Conservation (phyloP, 2,329 filamentous ascomycete genomes). For the Hyphodiscus sp. region DNA sequence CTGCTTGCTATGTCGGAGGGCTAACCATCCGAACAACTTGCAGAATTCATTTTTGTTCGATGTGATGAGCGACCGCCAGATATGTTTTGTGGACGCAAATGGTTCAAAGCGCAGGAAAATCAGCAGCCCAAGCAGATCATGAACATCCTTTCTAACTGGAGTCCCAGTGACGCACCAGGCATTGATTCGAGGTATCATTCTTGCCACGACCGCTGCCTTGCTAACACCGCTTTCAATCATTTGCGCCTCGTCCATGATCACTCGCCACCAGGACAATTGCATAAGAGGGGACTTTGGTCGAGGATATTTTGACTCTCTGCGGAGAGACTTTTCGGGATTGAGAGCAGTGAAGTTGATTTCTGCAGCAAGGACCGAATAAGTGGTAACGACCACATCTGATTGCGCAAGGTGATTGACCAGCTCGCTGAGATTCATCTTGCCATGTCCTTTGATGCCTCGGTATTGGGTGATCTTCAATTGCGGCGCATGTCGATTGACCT, state of each 20-base stretch:
- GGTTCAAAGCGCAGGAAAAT: conserved; percentile 76
- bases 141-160: conserved; percentile 72
- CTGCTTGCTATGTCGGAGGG: conserved; percentile 81
- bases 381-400: conserved; percentile 57
- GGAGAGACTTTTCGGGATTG: conserved; percentile 60
- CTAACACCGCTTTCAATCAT: conserved; percentile 89
- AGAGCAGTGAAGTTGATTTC: conserved; percentile 74
- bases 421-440: conserved; percentile 27
- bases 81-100: conserved; percentile 53
- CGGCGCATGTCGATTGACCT: conserved; percentile 53
- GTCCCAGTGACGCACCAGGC: conserved; percentile 93
- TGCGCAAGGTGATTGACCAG: conserved; percentile 40
- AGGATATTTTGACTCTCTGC: conserved; percentile 57
- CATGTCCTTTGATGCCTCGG: conserved; percentile 36
- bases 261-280: conserved; percentile 77
- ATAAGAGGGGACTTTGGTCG: conserved; percentile 69
- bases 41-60: conserved; percentile 59
- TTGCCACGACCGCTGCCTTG: conserved; percentile 74
- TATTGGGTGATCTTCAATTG: conserved; percentile 50
- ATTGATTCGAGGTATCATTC: conserved; percentile 73
- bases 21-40: conserved; percentile 62
- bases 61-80: conserved; percentile 63
- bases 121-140: conserved; percentile 74
- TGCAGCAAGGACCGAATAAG: conserved; percentile 63
- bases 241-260: conserved; percentile 74